These are phyloP conservation scores for Oryza meyeriana DNA, from an alignment of 176 grass and related monocot genomes.

Conservation along the genomic window DNA sequence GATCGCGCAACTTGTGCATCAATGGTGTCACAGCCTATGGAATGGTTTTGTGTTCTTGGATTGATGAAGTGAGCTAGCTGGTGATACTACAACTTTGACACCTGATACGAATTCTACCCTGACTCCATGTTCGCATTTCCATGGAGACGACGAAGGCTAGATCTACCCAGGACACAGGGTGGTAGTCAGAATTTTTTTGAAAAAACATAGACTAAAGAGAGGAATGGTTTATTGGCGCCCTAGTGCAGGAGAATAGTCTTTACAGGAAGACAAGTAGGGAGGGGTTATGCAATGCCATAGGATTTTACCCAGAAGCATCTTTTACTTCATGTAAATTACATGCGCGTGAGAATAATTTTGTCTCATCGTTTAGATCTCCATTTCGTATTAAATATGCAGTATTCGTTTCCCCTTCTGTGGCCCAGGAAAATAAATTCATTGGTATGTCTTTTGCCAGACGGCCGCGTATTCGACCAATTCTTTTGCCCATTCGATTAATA, in stretches of 20 bases:
- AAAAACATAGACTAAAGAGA: slow-evolving; percentile 2
- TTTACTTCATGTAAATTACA: slow-evolving; percentile 21
- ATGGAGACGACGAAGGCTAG: neutral
- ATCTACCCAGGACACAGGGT: neutral
- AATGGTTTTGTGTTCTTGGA: slow-evolving; percentile 96
- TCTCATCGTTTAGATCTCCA: slow-evolving; percentile 7
- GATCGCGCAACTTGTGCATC: slow-evolving; percentile 75
- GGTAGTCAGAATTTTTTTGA: neutral
- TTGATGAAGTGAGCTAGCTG: slow-evolving; percentile 67
- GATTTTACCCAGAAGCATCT: slow-evolving; percentile 14
- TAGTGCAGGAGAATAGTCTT: neutral
- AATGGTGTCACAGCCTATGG: slow-evolving; percentile 91
- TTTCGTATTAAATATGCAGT: slow-evolving; percentile 9
- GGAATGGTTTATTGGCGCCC: neutral
- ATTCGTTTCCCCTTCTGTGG: neutral
- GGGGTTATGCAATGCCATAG: neutral
- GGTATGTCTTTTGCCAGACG: neutral
- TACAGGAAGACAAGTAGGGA: neutral
- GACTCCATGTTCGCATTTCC: neutral
- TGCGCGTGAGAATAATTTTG: slow-evolving; percentile 18
- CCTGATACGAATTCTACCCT: neutral
- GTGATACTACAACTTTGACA: slow-evolving; percentile 9
- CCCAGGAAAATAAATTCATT: neutral
- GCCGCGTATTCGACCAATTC: neutral
- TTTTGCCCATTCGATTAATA: neutral